These are phyloP conservation scores for Angophora floribunda DNA, from an alignment of 345 rosid genomes.

Conservation along the genomic window DNA sequence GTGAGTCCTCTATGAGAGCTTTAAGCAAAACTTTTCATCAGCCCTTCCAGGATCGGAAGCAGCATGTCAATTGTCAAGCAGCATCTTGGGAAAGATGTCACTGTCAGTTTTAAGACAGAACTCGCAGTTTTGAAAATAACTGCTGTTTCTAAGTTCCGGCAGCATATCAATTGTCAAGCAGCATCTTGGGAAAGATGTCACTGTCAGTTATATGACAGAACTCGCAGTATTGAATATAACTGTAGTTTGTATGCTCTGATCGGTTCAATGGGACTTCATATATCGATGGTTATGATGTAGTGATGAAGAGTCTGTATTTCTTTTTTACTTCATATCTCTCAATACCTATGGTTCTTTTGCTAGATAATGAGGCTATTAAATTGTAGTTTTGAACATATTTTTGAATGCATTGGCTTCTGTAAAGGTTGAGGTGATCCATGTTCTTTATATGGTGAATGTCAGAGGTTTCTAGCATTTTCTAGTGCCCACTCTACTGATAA, in stretches of 20 bases:
- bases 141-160: too few species aligned
- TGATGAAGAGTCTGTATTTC: not conserved
- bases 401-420: too few species aligned
- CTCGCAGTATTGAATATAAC: too few species aligned
- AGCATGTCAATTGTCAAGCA: not conserved
- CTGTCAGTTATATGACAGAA: too few species aligned
- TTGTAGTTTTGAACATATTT: too few species aligned
- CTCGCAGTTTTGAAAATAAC: not conserved
- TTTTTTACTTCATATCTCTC: too few species aligned
- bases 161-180: too few species aligned
- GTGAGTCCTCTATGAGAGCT: not conserved
- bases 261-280: not conserved
- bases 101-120: not conserved
- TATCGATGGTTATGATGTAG: not conserved
- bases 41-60: not conserved
- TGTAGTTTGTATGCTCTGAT: not conserved
- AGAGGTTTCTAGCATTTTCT: not conserved
- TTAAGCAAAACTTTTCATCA: not conserved
- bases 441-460: not conserved
- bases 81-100: not conserved
- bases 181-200: too few species aligned
- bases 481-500: not conserved
- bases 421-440: not conserved
- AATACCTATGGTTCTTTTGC: too few species aligned
- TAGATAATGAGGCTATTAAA: too few species aligned